A percentile compares a stretch with the other conserved stretches of the same genome.
Evolutionary conservation across 2,329 filamentous ascomycete genomes (phyloP).

Genomic region (Fusarium hostae): DNA sequence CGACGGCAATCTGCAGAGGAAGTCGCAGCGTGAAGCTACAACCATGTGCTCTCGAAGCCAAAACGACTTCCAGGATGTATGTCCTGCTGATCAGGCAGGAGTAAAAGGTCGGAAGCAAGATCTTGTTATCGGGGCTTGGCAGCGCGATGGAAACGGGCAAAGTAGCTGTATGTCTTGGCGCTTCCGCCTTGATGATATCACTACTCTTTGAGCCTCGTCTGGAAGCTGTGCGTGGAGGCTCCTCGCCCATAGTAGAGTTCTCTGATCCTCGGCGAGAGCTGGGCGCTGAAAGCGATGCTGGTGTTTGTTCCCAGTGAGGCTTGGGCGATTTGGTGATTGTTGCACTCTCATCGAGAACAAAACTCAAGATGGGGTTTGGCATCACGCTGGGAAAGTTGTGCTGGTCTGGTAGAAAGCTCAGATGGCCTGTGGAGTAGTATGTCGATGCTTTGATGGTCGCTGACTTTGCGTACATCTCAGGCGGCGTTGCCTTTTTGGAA

Average conservation of each 20-base stretch:
- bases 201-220: neutral
- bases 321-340: neutral
- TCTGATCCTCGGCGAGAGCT: slow-evolving; percentile 18
- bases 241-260: neutral
- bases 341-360: slow-evolving; percentile 19
- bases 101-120: slow-evolving; percentile 29
- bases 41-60: neutral
- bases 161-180: slow-evolving; percentile 2
- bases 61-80: slow-evolving; percentile 7
- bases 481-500: slow-evolving; percentile 11
- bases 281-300: neutral
- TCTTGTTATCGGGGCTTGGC: slow-evolving; percentile 17
- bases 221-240: neutral
- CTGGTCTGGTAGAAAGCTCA: slow-evolving; percentile 28
- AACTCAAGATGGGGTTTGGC: slow-evolving; percentile 22
- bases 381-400: slow-evolving; percentile 14
- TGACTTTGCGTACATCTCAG: slow-evolving; percentile 23
- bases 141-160: slow-evolving; percentile 11
- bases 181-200: slow-evolving; percentile 5
- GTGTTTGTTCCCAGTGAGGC: neutral
- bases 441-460: slow-evolving; percentile 28
- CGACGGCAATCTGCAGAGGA: slow-evolving; percentile 22
- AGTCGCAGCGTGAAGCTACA: slow-evolving; percentile 15
- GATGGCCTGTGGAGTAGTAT: slow-evolving; percentile 27
- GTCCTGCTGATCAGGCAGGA: slow-evolving; percentile 34